These are phyloP conservation scores for Lactifluus pinguis DNA, from an alignment of 768 basidiomycete genomes.

Conservation along the genomic window DNA sequence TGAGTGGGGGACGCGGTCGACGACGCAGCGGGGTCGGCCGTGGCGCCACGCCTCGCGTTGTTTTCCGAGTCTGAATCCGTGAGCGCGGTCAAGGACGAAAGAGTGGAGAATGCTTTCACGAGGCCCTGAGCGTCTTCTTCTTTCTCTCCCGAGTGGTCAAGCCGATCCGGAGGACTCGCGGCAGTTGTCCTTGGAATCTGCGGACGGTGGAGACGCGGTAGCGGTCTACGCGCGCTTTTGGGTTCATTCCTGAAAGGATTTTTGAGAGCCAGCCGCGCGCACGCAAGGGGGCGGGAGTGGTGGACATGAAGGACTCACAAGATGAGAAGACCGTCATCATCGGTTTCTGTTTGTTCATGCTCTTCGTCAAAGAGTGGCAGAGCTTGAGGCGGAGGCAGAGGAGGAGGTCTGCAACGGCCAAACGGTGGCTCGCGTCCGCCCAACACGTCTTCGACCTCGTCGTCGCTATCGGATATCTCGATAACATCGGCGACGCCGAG, in stretches of 20 bases:
- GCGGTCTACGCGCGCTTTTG: constrained; percentile 1
- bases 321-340: constrained; percentile 1
- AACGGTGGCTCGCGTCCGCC: not conserved
- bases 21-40: not conserved
- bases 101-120: constrained; percentile 10
- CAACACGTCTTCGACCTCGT: not conserved
- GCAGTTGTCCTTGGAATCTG: not conserved
- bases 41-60: not conserved
- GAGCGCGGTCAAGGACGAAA: constrained; percentile 9
- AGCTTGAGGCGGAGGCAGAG: not conserved
- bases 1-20: not conserved
- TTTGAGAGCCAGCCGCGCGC: not conserved
- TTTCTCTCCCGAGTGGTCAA: not conserved
- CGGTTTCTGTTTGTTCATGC: not conserved
- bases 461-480: constrained; percentile 12
- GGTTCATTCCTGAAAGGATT: not conserved
- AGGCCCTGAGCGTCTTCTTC: not conserved
- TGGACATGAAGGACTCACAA: not conserved
- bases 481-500: not conserved
- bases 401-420: not conserved
- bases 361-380: not conserved
- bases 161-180: not conserved
- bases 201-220: not conserved
- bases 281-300: too few species aligned
- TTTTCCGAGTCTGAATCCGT: constrained; percentile 7